Percentiles rank a stretch among this genome's conserved stretches.
phyloP scores from a whole-genome alignment of 768 basidiomycete genomes.

The Rhodotorula diobovata region DNA sequence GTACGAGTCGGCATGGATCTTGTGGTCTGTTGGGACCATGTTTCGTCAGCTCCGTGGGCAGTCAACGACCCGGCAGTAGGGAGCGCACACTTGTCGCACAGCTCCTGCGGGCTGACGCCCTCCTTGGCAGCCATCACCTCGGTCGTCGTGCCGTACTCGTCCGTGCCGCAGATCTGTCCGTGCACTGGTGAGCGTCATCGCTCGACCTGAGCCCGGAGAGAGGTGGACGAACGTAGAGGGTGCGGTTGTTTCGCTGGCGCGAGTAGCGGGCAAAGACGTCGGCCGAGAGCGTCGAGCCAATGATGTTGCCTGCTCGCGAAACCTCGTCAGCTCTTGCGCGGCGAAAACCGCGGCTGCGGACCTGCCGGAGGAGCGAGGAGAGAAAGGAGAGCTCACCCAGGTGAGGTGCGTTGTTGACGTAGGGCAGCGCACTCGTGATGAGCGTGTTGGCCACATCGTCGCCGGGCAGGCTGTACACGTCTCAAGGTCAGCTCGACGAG shows the following conservation, averaged over 20 bases:
- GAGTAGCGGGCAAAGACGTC: constrained; percentile 91
- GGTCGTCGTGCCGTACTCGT: constrained; percentile 99
- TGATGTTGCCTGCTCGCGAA: constrained; percentile 67
- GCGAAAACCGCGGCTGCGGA: not conserved
- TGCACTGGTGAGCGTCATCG: not conserved
- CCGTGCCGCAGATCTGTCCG: constrained; percentile 77
- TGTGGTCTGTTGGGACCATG: constrained; percentile 60
- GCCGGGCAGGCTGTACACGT: constrained; percentile 60
- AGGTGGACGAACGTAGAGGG: constrained; percentile 59
- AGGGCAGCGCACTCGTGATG: constrained; percentile 91
- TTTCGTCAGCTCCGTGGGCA: not conserved
- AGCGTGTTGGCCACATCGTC: constrained; percentile 81
- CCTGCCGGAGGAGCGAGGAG: too few species aligned
- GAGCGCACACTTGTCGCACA: constrained; percentile 39
- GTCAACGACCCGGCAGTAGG: constrained; percentile 24
- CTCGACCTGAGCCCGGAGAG: not conserved
- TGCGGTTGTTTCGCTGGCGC: constrained; percentile 73
- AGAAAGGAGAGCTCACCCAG: constrained; percentile 24
- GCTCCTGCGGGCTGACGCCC: constrained; percentile 62
- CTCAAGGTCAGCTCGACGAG: not conserved
- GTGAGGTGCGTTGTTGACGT: constrained; percentile 48
- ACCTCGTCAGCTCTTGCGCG: not conserved
- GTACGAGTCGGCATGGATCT: constrained; percentile 84
- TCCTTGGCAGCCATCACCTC: constrained; percentile 95
- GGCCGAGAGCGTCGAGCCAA: constrained; percentile 92